Evolutionary conservation across 306 rosid species (phyloP).

Genomic region (Fragaria nilgerrensis): DNA sequence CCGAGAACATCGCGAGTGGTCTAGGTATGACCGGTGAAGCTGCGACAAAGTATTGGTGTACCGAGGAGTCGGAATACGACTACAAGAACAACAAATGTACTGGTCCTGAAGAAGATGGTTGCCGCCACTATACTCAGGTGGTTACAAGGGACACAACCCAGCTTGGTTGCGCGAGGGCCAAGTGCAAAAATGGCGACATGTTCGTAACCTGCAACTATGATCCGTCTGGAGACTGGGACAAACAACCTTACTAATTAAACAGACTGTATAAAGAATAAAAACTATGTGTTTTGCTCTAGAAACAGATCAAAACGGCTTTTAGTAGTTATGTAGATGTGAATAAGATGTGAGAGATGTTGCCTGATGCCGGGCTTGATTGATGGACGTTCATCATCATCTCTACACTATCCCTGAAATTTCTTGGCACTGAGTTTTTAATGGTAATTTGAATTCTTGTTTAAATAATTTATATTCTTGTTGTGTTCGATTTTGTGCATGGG

Average conservation of each 20-base stretch:
- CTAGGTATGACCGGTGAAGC: constrained; percentile 29
- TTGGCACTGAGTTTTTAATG: background rate
- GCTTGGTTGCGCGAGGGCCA: constrained; percentile 51
- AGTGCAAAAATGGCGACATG: constrained; percentile 38
- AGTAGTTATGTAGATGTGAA: background rate
- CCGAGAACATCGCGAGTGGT: constrained; percentile 49
- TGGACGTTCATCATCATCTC: background rate
- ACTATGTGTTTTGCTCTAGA: background rate
- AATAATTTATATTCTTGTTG: no score
- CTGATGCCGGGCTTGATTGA: background rate
- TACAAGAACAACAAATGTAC: constrained; percentile 35
- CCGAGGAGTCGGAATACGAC: constrained; percentile 44
- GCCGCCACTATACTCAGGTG: constrained; percentile 52
- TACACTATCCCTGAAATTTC: background rate
- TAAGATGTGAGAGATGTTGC: background rate
- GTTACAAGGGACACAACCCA: constrained; percentile 36
- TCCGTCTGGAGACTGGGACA: constrained; percentile 18
- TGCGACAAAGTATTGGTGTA: constrained; percentile 47
- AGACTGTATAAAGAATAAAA: background rate
- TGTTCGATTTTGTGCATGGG: no score
- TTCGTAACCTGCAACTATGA: constrained; percentile 54
- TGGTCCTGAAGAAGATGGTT: constrained; percentile 33
- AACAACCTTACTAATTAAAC: constrained; percentile 29
- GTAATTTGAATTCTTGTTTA: no score
- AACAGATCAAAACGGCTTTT: background rate